Base-by-base conservation (phyloP, 2,329 filamentous ascomycete genomes). In the Fusarium coicis region DNA sequence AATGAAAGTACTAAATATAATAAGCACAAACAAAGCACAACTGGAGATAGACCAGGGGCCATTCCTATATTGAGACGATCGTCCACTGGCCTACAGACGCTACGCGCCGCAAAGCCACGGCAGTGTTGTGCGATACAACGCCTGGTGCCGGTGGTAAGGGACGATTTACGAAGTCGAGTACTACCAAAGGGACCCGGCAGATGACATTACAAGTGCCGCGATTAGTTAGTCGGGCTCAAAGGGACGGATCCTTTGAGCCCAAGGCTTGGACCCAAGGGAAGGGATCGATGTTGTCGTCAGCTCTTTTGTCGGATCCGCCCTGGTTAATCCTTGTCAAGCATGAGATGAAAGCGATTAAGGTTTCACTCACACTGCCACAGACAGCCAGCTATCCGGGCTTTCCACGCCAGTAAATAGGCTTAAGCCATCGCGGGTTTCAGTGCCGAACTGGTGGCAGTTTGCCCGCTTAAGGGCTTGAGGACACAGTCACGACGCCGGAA, bases 281-380 rank as follows among this genome's bases (percentile, higher is more conserved):
- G 36, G 46, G 46, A 42, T 54, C 57, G 23, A 32, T 55, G 66
- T 58, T 53, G 60, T 62, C 66, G 61, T 65, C 59, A 69, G 60
- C 66, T 55, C 52, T 59, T 47, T 67, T 18, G 28, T 57, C 54
- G 62, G 70, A 46, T 73, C 53, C 70, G 54, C 53, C 49, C 57
- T 71, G 56, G 37, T 40, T 46, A 39, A 66, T 43, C 70, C 65
- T 39, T 58, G 49, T 10, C 10, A 47, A 34, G 40, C 56, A 61
- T 57, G 23, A 21, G 59, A 59, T 59, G 14, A 55, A 50, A 50
- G 39, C 37, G 44, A 11, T 65, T 68, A 68, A 67, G 67, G 72
- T 77, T 77, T 74, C 63, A 50, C 23, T 55, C 44, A 58, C 61
- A 63, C 67, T 64, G 66, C 68, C 65, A 67, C 66, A 54, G 23